phyloP scores from a whole-genome alignment of 2,329 filamentous ascomycete species.

The Aspergillus oerlinghausenensis region DNA sequence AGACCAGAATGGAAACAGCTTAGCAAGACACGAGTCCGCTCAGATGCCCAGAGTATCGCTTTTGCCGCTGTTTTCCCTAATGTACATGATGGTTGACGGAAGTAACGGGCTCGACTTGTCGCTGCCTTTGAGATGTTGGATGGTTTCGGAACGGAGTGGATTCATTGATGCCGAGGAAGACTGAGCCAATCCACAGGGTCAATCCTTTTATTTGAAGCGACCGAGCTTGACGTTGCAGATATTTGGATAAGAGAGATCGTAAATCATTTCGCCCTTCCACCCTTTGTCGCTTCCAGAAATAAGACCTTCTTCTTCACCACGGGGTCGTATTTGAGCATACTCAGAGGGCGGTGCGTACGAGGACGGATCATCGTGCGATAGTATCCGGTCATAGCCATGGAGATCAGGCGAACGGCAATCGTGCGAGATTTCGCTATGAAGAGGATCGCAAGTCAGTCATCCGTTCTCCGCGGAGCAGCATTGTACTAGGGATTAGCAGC shows the following conservation, averaged over 20 bases:
- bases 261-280: conserved; percentile 49
- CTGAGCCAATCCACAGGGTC: not conserved
- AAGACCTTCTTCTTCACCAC: conserved; percentile 95
- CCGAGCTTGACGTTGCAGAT: not conserved
- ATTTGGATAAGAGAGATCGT: not conserved
- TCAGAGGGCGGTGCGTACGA: conserved; percentile 74
- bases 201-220: not conserved
- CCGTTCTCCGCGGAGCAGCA: not conserved
- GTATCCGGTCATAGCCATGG: conserved; percentile 98
- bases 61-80: conserved; percentile 15
- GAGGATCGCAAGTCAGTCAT: conserved; percentile 6
- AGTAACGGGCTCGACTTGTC: not conserved
- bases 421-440: conserved; percentile 78
- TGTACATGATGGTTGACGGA: conserved; percentile 15
- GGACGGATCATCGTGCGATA: conserved; percentile 88
- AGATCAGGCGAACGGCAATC: conserved; percentile 87
- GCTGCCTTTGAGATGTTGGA: not conserved
- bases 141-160: not conserved
- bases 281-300: conserved; percentile 89
- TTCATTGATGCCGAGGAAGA: not conserved
- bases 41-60: conserved; percentile 1
- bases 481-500: not conserved
- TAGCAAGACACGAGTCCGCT: conserved; percentile 3
- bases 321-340: conserved; percentile 98
- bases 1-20: conserved; percentile 17